Base-by-base conservation (phyloP, 768 basidiomycete species). In the Suillus fuscotomentosus region DNA sequence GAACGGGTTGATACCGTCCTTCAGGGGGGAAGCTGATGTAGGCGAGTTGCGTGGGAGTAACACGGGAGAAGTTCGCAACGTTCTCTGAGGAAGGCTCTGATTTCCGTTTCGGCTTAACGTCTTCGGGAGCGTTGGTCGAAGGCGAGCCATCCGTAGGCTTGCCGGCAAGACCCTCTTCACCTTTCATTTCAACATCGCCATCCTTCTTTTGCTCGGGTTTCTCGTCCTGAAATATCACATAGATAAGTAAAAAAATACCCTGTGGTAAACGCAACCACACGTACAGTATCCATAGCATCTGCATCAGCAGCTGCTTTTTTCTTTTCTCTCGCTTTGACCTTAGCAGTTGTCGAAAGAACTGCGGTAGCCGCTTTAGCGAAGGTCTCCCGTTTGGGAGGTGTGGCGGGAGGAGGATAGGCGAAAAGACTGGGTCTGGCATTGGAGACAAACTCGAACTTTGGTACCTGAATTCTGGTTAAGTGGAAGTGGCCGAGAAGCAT, bases 331-430 rank as follows among this genome's bases (percentile, higher is more conserved):
- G 95, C 95, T 75, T 94, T 94, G n/a, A 92, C 94, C 76, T 94
- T 97, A 0, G 95, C 97, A 2, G 97, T 99, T 0, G 97, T 99
- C 9, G 95, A 97, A 47, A 99, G 84, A 13, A 99, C 96, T 42
- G 96, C 97, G 15, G 95, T 90, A 36, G 92, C 95, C 61, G 97
- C 90, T 77, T 97, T 97, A 48, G 92, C 86, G 24, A 92, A 90
- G 0, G 92, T 84, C 79, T 98, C 96, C 78, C 95, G 97, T 79
- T 94, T 92, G 6, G 92, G 92, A 13, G 95, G 91, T 73, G 95
- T 93, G 53, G 87, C 90, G 2, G 87, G 83, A 20, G 90, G 80
- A 13, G 95, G 95, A 76, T 99, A 99, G 3, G 96, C 95, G 71
- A 96, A 99, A 47, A 95, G 77, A 67, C 92, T 95, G 9, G 96